Evolutionary conservation across 345 rosid genomes (phyloP).

Genomic region (Hevea brasiliensis): DNA sequence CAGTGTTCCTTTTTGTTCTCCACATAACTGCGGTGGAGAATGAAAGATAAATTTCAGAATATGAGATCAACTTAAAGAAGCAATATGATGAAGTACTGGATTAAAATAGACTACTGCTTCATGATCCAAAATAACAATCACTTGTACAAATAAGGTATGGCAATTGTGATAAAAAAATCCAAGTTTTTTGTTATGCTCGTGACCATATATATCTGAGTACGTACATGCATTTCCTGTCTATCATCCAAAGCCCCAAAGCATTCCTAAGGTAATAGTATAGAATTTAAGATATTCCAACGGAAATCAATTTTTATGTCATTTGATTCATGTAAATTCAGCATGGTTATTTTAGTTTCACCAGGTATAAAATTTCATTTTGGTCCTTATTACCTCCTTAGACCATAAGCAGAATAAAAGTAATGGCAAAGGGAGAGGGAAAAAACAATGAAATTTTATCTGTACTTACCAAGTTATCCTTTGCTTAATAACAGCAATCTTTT

Average conservation of each 20-base stretch:
- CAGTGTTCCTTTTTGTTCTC: slow-evolving; percentile 35
- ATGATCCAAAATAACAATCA: not conserved
- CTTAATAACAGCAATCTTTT: slow-evolving; percentile 52
- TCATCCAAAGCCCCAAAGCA: not conserved
- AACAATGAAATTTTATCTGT: not conserved
- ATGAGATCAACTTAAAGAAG: not conserved
- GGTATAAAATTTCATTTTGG: not conserved
- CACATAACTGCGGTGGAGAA: slow-evolving; percentile 18
- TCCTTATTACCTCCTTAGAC: not conserved
- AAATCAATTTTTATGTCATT: too few relatives aligned
- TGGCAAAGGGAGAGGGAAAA: too few relatives aligned
- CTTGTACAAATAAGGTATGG: not conserved
- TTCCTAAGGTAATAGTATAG: too few relatives aligned
- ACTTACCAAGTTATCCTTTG: slow-evolving; percentile 46
- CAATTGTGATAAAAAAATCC: not conserved
- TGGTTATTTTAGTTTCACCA: not conserved
- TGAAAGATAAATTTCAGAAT: not conserved
- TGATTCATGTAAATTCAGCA: not conserved
- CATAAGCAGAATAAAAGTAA: not conserved
- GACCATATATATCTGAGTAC: too few relatives aligned
- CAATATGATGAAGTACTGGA: not conserved
- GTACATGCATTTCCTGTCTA: not conserved
- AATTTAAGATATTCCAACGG: too few relatives aligned
- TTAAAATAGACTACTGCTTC: not conserved
- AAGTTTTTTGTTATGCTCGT: not conserved